A percentile compares a stretch with the other conserved stretches of the same genome.
Evolutionary conservation across 2,329 filamentous ascomycete species (phyloP).

Genomic region (Penicillium sp.): DNA sequence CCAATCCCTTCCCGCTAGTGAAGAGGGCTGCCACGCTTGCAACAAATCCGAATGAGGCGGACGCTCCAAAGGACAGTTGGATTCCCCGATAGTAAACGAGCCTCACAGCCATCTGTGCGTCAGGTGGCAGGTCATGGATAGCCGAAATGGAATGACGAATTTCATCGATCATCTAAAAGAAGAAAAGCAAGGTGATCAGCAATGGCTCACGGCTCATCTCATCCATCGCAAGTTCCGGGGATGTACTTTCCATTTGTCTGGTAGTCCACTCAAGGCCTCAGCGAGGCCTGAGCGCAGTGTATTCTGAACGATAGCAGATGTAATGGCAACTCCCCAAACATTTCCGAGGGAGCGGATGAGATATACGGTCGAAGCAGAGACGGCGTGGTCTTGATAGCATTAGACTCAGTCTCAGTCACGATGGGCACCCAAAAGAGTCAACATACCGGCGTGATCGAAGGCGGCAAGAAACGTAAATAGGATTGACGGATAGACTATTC

Average conservation of each 20-base stretch:
- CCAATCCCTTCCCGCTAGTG: conserved; percentile 37
- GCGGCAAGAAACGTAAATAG: conserved; percentile 59
- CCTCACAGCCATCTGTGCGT: conserved; percentile 53
- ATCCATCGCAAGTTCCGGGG: conserved; percentile 5
- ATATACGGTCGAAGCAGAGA: conserved; percentile 59
- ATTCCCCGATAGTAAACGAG: conserved; percentile 58
- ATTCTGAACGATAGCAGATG: conserved; percentile 59
- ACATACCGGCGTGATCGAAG: conserved; percentile 56
- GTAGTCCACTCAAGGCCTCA: conserved; percentile 50
- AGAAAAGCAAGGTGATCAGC: conserved; percentile 22
- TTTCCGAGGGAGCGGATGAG: conserved; percentile 59
- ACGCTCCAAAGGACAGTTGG: conserved; percentile 52
- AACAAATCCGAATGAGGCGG: conserved; percentile 49
- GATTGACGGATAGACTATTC: conserved; percentile 46
- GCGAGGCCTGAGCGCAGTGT: conserved; percentile 53
- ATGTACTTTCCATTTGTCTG: conserved; percentile 56
- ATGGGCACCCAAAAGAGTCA: background rate
- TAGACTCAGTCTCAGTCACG: background rate
- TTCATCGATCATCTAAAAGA: conserved; percentile 53
- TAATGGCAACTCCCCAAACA: conserved; percentile 60
- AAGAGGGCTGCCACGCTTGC: conserved; percentile 49
- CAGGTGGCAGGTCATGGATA: conserved; percentile 51
- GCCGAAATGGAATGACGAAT: conserved; percentile 58
- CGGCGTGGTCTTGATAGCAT: conserved; percentile 52
- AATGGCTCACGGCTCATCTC: conserved; percentile 11